A percentile compares a stretch with the other conserved stretches of the same genome.
Evolutionary conservation across 257 asterid species (phyloP).

Genomic region (Solanum ossicruentum): DNA sequence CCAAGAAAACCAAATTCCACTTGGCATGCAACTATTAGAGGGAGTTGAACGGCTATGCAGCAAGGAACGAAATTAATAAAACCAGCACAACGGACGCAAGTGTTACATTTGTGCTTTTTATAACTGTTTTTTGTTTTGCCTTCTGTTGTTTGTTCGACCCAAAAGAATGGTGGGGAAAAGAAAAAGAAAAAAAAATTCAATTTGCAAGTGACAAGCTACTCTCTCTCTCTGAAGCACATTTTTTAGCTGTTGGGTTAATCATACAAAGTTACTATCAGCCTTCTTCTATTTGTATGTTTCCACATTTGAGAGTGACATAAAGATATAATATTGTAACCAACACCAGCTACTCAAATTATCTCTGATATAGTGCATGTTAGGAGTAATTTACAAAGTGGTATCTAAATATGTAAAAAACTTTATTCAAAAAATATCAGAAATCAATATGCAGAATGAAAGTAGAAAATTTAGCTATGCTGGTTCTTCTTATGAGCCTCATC

Average conservation of each 20-base stretch:
- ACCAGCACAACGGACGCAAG: neutral
- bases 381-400: neutral
- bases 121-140: neutral
- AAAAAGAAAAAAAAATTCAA: neutral
- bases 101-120: neutral
- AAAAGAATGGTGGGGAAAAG: neutral
- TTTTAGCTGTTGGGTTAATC: neutral
- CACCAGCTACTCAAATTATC: neutral
- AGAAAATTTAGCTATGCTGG: neutral
- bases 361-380: neutral
- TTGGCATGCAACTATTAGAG: neutral
- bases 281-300: neutral
- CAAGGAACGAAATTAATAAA: neutral
- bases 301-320: neutral
- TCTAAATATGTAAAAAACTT: neutral
- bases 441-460: neutral
- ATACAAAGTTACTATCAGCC: constrained; percentile 2
- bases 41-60: constrained; percentile 1
- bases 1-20: neutral
- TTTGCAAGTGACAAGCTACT: neutral
- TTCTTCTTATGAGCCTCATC: neutral
- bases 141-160: neutral
- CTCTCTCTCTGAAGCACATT: neutral
- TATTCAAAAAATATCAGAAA: neutral
- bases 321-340: neutral